These are phyloP conservation scores for Phialophora macrospora DNA, from an alignment of 2,329 filamentous ascomycete species.

Conservation along the genomic window DNA sequence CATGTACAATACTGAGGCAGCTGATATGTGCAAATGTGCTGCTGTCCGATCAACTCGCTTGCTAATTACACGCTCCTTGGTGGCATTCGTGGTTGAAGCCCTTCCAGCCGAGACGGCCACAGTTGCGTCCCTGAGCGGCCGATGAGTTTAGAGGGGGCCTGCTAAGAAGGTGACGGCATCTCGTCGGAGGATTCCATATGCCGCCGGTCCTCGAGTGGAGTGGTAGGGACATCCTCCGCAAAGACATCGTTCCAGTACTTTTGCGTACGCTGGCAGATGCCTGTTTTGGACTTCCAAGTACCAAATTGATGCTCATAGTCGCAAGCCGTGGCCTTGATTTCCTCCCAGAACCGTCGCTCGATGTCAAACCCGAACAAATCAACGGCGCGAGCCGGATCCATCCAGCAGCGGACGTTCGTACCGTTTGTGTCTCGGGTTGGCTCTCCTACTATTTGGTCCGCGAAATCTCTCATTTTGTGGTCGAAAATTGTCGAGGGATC, in stretches of 20 bases:
- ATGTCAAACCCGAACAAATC: conserved; percentile 45
- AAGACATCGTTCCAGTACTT: conserved; percentile 47
- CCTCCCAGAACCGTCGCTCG: conserved; percentile 47
- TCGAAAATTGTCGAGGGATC: conserved; percentile 47
- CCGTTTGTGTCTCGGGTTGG: conserved; percentile 42
- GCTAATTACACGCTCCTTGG: background rate
- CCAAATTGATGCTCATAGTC: conserved; percentile 45
- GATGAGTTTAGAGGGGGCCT: background rate
- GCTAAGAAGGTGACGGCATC: conserved; percentile 6
- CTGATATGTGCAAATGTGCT: background rate
- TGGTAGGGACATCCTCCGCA: conserved; percentile 10
- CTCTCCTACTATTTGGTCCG: conserved; percentile 39
- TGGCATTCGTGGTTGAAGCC: background rate
- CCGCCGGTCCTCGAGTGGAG: conserved; percentile 10
- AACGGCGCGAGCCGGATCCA: conserved; percentile 41
- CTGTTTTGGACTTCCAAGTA: conserved; percentile 43
- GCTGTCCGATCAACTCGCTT: background rate
- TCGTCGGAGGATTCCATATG: conserved; percentile 2
- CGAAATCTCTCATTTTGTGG: conserved; percentile 32
- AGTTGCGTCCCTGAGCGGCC: background rate
- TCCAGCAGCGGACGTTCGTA: conserved; percentile 44
- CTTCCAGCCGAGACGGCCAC: background rate
- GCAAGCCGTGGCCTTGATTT: conserved; percentile 48
- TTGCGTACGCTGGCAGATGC: conserved; percentile 44
- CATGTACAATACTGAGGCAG: background rate